Evolutionary conservation across 2,329 filamentous ascomycete species (phyloP).

Genomic region (Penicillium brasilianum): DNA sequence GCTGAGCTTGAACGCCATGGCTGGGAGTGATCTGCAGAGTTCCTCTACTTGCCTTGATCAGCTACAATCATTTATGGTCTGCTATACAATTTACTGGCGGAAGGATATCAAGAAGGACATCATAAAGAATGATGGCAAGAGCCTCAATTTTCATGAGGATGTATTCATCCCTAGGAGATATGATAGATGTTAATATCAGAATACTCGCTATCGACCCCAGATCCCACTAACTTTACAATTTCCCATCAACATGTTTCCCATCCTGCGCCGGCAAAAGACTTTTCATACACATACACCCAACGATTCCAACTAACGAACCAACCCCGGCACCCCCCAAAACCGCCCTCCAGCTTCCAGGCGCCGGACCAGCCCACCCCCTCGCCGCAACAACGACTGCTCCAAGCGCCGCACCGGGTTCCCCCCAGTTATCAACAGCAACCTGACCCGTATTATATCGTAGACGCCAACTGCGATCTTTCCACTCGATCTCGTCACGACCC

Average conservation of each 20-base stretch:
- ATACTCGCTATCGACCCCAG: too few relatives aligned
- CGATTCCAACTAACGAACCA: slow-evolving; percentile 7
- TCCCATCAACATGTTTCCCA: background rate
- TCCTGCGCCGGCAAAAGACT: background rate
- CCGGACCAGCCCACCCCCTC: background rate
- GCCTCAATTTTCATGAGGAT: too few relatives aligned
- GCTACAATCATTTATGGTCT: too few relatives aligned
- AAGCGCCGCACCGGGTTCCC: slow-evolving; percentile 8
- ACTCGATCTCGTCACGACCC: slow-evolving; percentile 64
- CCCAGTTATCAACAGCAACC: slow-evolving; percentile 36
- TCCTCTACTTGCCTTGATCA: too few relatives aligned
- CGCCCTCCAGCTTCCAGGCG: background rate
- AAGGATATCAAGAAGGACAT: too few relatives aligned
- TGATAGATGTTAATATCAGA: too few relatives aligned
- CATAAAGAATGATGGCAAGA: too few relatives aligned
- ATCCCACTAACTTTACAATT: background rate
- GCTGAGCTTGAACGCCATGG: too few relatives aligned
- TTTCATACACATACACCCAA: background rate
- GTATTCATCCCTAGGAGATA: too few relatives aligned
- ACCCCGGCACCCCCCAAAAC: slow-evolving; percentile 2
- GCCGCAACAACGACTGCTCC: background rate
- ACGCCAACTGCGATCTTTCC: slow-evolving; percentile 68
- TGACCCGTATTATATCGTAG: slow-evolving; percentile 64
- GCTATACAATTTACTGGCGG: too few relatives aligned
- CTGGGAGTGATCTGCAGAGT: too few relatives aligned